Evolutionary conservation across 495 filamentous ascomycete species (phyloP), one percentile per base, ranked within the genome.

Genomic region (Glarea lozoyensis): DNA sequence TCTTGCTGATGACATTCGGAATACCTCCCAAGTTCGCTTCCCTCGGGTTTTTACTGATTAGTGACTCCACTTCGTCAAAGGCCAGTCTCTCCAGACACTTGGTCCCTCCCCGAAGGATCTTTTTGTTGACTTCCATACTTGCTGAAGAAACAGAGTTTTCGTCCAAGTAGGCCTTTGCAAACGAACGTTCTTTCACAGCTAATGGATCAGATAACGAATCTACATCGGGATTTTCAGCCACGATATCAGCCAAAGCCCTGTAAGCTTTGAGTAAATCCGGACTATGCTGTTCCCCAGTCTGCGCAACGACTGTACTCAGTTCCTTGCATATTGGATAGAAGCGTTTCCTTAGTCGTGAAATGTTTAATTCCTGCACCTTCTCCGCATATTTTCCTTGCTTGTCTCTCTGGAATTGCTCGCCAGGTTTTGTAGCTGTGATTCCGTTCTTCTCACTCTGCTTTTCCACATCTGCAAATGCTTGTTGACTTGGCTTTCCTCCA

Each of bases 11-110:
- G 1, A 83, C 77, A 34, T 86, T 85, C 0, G 92, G 92, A 25
- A 87, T 76, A 45, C 92, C 92, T 24, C 92, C 92, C 41, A 95
- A 66, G 54, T 85, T 86, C 9, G 92, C 93, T 57, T 95, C 88
- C 37, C 80, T 74, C 3, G 89, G 88, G 55, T 90, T 84, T 56
- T 84, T 90, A 21, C 74, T 63, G 43, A 97, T 82, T 16, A 80
- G 60, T n/a, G 57, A 64, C 49, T 94, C 82, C 29, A 95, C 67
- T 43, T 86, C 75, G 32, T 68, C 63, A 51, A 78, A 85, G 59
- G 92, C 76, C 49, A 73, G 67, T 46, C 72, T 79, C 56, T 96
- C 89, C 24, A 96, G 63, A 57, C 77, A 90, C 17, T 58, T 58
- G 46, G 82, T 78, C 22, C 85, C 88, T 3, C 88, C 88, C 45